These are phyloP conservation scores for Trametes cingulata DNA, from an alignment of 768 basidiomycete species.

Conservation along the genomic window DNA sequence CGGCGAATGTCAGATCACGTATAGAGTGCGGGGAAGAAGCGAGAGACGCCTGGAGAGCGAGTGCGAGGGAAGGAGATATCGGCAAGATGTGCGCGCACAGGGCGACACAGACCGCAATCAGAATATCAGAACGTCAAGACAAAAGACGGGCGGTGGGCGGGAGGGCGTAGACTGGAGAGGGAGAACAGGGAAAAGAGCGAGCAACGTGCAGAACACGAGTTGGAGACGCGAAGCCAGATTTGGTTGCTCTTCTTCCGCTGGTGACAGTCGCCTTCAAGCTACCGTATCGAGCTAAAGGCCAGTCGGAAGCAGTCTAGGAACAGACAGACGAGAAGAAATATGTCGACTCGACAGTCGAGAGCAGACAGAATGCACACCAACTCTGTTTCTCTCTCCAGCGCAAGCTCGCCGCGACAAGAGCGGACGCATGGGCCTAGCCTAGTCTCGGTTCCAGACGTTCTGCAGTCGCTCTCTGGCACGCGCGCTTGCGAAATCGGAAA, in stretches of 20 bases:
- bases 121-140: constrained; percentile 21
- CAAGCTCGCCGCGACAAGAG: too few relatives aligned
- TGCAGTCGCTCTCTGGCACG: too few relatives aligned
- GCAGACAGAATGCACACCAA: neutral
- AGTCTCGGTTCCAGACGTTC: neutral
- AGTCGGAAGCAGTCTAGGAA: neutral
- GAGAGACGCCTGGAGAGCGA: constrained; percentile 3
- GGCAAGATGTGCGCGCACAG: constrained; percentile 19
- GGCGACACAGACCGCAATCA: constrained; percentile 15
- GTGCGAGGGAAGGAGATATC: constrained; percentile 8
- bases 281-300: constrained; percentile 10
- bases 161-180: constrained; percentile 13
- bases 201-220: constrained; percentile 83
- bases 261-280: constrained; percentile 12
- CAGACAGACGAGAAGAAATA: neutral
- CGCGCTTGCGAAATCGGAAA: too few relatives aligned
- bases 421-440: neutral
- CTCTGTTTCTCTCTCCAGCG: neutral
- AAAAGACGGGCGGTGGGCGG: constrained; percentile 5
- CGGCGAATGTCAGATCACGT: constrained; percentile 19
- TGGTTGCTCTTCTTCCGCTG: constrained; percentile 17
- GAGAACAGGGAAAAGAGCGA: constrained; percentile 45
- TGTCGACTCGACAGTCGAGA: neutral
- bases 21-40: constrained; percentile 12
- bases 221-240: constrained; percentile 34